These are phyloP conservation scores for Leccinum aurantiacum DNA, from an alignment of 768 basidiomycete species.

Conservation along the genomic window DNA sequence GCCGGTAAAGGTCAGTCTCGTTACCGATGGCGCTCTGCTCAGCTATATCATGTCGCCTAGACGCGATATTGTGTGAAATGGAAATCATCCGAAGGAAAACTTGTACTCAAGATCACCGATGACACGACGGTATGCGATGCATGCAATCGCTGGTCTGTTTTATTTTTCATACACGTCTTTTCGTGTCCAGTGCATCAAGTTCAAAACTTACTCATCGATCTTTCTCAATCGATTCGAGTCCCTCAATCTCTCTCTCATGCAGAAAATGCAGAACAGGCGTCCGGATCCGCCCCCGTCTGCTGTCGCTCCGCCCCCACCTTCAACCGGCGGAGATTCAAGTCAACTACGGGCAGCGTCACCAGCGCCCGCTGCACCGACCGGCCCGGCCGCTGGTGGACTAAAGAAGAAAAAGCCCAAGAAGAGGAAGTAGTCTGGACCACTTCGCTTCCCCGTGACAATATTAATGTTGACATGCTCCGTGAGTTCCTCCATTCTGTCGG, in stretches of 20 bases:
- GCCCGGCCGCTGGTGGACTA: slow-evolving; percentile 53
- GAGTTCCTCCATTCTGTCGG: slow-evolving; percentile 8
- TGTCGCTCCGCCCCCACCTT: slow-evolving; percentile 16
- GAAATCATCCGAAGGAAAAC: slow-evolving; percentile 78
- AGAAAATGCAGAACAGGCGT: slow-evolving; percentile 77
- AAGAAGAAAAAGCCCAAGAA: slow-evolving; percentile 87
- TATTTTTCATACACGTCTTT: background rate
- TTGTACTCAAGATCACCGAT: slow-evolving; percentile 94
- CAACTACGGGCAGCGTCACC: slow-evolving; percentile 37
- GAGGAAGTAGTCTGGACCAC: slow-evolving; percentile 51
- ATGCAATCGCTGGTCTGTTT: background rate
- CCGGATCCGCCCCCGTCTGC: slow-evolving; percentile 33
- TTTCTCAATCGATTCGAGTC: slow-evolving; percentile 96
- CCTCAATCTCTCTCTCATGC: slow-evolving; percentile 82
- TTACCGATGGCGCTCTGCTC: background rate
- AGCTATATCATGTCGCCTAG: slow-evolving; percentile 40
- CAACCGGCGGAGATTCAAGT: slow-evolving; percentile 20
- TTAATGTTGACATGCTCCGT: slow-evolving; percentile 9
- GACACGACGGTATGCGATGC: slow-evolving; percentile 70
- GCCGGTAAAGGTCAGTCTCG: slow-evolving; percentile 63
- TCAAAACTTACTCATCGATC: slow-evolving; percentile 92
- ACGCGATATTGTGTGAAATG: slow-evolving; percentile 92
- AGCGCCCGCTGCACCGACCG: slow-evolving; percentile 31
- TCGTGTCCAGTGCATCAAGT: slow-evolving; percentile 79
- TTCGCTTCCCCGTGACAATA: slow-evolving; percentile 1